Evolutionary conservation across 2,329 filamentous ascomycete species (phyloP).

Genomic region (Calonectria pteridis): DNA sequence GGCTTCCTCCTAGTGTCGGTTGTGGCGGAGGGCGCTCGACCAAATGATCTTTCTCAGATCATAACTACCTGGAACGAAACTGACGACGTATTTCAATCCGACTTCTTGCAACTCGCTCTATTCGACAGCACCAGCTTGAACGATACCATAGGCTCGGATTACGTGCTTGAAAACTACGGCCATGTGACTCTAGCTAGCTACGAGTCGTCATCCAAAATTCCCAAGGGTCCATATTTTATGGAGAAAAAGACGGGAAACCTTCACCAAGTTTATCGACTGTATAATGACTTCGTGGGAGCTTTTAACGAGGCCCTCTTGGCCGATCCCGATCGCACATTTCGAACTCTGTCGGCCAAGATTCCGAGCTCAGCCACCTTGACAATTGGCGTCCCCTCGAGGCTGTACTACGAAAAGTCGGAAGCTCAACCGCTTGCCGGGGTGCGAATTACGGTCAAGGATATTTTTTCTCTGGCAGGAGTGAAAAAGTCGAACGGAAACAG

Average conservation of each 20-base stretch:
- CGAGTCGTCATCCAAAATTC: background rate
- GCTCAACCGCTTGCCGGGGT: background rate
- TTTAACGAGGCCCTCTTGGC: background rate
- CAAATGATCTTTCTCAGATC: background rate
- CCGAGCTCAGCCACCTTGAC: background rate
- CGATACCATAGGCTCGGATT: background rate
- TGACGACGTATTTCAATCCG: background rate
- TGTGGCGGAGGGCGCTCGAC: background rate
- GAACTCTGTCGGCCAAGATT: background rate
- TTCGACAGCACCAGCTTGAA: background rate
- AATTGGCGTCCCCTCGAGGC: background rate
- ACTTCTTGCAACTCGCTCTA: background rate
- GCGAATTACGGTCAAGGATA: constrained; percentile 20
- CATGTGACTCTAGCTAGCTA: background rate
- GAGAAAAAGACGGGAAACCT: background rate
- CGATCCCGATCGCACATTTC: background rate
- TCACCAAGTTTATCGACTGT: background rate
- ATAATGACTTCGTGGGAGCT: background rate
- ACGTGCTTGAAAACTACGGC: background rate
- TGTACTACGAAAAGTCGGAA: background rate
- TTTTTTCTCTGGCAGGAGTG: constrained; percentile 15
- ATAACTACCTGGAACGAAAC: background rate
- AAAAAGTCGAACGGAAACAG: constrained; percentile 10
- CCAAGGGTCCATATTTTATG: background rate
- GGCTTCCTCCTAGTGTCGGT: background rate